Evolutionary conservation across 2,329 filamentous ascomycete species (phyloP).

Genomic region (Talaromyces verruculosus): DNA sequence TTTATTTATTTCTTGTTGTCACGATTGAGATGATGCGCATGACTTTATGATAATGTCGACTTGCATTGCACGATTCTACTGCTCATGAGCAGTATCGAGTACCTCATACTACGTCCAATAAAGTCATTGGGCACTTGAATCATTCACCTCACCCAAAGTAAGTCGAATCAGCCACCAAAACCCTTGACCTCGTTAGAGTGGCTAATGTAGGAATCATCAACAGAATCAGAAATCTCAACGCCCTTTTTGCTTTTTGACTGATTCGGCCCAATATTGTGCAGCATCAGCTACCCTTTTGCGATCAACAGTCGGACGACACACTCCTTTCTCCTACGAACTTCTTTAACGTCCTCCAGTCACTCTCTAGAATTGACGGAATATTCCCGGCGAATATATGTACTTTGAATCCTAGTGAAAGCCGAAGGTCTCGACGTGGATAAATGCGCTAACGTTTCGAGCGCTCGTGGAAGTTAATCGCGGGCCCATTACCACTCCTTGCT

Average conservation of each 20-base stretch:
- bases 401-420: not conserved
- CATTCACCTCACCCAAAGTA: not conserved
- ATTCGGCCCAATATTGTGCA: not conserved
- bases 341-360: no score
- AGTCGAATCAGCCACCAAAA: not conserved
- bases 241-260: not conserved
- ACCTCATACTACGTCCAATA: not conserved
- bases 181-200: not conserved
- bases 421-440: not conserved
- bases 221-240: not conserved
- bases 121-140: constrained; percentile 2
- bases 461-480: constrained; percentile 6
- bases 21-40: constrained; percentile 4
- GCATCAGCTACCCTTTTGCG: not conserved
- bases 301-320: not conserved
- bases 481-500: constrained; percentile 18
- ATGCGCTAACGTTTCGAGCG: not conserved
- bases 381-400: not conserved
- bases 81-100: constrained; percentile 7
- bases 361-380: not conserved
- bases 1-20: constrained; percentile 2
- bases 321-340: not conserved
- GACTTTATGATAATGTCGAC: constrained; percentile 6
- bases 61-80: not conserved
- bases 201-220: not conserved